Conservation (phyloP, 805 yeast genomes). For the Yarrowia osloensis region DNA sequence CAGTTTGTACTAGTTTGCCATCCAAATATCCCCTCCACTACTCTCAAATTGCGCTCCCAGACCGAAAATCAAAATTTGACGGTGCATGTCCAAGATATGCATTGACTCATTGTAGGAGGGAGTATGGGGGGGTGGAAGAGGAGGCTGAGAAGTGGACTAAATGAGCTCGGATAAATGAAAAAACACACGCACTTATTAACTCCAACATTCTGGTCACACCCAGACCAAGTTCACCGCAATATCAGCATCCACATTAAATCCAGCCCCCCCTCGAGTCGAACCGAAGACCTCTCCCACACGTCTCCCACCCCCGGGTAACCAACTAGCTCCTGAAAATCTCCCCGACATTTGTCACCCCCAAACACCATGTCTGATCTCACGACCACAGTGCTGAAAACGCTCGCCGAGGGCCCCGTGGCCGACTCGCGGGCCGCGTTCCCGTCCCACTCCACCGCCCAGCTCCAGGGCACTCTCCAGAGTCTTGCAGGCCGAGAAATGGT, state of each 20-base stretch:
- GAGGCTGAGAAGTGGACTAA: no score
- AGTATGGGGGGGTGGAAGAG: no score
- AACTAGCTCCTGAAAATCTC: background rate
- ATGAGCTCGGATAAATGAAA: no score
- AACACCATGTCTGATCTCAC: constrained; percentile 37
- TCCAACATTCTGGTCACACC: no score
- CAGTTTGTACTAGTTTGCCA: no score
- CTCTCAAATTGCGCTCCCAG: no score
- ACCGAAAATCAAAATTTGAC: background rate
- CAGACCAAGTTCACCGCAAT: no score
- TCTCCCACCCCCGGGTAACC: constrained; percentile 1
- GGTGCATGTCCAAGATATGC: background rate
- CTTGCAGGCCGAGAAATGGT: constrained; percentile 83
- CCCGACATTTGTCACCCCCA: background rate
- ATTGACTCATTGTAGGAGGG: background rate
- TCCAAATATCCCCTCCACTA: no score
- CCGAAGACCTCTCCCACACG: no score
- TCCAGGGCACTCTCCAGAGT: constrained; percentile 77
- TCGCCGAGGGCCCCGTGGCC: constrained; percentile 62
- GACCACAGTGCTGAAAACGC: constrained; percentile 56
- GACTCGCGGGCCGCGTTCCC: constrained; percentile 75
- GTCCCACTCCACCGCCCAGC: constrained; percentile 42
- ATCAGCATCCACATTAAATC: no score
- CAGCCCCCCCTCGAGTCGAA: no score
- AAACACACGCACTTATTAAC: no score